A percentile compares a stretch with the other conserved stretches of the same genome.
These are phyloP conservation scores for Mayamaea pseudoterrestris DNA, from an alignment of 108 stramenopile species.

Conservation along the genomic window DNA sequence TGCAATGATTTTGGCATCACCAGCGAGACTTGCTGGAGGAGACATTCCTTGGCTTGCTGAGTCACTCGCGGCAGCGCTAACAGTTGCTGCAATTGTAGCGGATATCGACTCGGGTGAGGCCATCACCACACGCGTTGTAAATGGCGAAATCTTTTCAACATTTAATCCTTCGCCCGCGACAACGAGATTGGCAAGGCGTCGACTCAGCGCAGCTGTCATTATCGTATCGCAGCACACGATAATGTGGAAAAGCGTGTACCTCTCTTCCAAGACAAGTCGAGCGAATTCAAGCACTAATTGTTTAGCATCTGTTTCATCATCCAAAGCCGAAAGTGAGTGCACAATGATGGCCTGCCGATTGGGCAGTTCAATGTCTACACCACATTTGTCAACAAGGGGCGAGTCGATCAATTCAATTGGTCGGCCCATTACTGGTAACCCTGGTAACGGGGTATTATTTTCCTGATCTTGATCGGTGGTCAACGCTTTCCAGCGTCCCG, in stretches of 20 bases:
- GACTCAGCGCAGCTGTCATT: conserved; percentile 11
- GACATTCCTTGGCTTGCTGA: too few relatives aligned
- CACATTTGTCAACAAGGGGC: conserved; percentile 31
- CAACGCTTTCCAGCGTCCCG: conserved; percentile 26
- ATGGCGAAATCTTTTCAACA: too few relatives aligned
- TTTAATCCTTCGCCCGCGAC: too few relatives aligned
- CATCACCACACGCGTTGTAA: too few relatives aligned
- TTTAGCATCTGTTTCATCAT: conserved; percentile 5
- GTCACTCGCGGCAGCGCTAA: too few relatives aligned
- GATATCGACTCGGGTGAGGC: too few relatives aligned
- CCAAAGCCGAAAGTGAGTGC: conserved; percentile 22
- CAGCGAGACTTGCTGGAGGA: too few relatives aligned
- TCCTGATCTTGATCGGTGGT: not conserved
- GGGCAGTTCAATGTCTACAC: conserved; percentile 49
- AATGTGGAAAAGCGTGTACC: conserved; percentile 31
- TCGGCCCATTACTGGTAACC: not conserved
- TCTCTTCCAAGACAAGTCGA: conserved; percentile 27
- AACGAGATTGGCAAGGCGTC: conserved; percentile 23
- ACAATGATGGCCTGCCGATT: conserved; percentile 31
- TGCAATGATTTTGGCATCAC: too few relatives aligned
- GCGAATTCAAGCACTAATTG: conserved; percentile 8
- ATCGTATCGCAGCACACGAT: conserved; percentile 36
- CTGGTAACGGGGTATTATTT: not conserved
- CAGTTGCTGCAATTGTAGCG: too few relatives aligned
- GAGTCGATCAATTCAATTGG: conserved; percentile 32